Evolutionary conservation across 2,329 filamentous ascomycete species (phyloP), one percentile per base, ranked within the genome.

Genomic region (Venturia asperata): DNA sequence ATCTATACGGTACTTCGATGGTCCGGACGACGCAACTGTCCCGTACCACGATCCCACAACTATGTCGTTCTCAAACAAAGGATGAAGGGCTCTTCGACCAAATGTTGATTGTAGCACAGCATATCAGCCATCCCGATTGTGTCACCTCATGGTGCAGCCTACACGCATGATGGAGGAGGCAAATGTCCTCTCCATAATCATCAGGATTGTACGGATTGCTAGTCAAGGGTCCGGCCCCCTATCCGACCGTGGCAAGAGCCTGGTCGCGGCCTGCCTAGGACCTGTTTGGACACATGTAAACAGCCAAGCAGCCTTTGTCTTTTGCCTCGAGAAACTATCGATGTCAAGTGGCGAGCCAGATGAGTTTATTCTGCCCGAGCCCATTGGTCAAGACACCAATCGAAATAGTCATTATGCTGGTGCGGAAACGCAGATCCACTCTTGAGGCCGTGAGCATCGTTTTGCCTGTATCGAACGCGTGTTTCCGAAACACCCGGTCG

Each of bases 231-330:
- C 30, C 52, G 52, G 52, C 30, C 30, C 52, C 21, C 24, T 58
- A 10, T 58, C 47, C 27, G 30, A 7, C 52, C 30, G 52, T 58
- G 52, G 52, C 52, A 58, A 58, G 7, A 58, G 37, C 30, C 52
- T n/a, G 30, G 52, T 58, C 52, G 11, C 37, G 47, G 11, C 52
- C 15, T 58, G 52, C 27, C 52, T 37, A 27, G 37, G 52, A 37
- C 27, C 52, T 58, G 17, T 37, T 58, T 37, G 30, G 52, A 58
- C 52, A 37, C 6, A 39, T 58, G 52, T 58, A 37, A 58, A 27
- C 52, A 56, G 2, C 24, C 49, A 37, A 56, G 27, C 52, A 56
- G 27, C 6, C 27, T 37, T 37, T 56, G 52, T 13, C 6, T 56
- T 56, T n/a, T n/a, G 52, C 52, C 27, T 37, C 15, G 15, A 9